phyloP scores from a whole-genome alignment of 805 yeast genomes.

The Lachancea fermentati region DNA sequence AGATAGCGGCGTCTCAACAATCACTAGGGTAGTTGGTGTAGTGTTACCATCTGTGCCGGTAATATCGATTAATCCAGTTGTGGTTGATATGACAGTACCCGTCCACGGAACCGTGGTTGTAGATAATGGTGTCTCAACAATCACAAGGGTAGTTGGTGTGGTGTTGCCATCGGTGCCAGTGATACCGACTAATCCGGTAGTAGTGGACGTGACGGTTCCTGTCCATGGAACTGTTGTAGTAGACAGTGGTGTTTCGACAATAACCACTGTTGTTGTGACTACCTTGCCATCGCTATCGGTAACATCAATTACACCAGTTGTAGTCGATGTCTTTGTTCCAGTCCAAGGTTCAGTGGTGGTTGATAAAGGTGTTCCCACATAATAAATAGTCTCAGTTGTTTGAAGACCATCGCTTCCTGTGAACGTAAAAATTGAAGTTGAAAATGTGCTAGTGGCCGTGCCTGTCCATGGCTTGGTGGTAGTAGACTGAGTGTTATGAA shows the following conservation, averaged over 20 bases:
- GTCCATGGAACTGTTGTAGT: conserved; percentile 7
- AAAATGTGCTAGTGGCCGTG: conserved; percentile 6
- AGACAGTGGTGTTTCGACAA: conserved; percentile 14
- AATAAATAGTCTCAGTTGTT: conserved; percentile 13
- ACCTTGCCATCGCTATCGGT: conserved; percentile 11
- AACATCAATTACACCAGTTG: not conserved
- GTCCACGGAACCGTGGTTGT: conserved; percentile 7
- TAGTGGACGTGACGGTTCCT: conserved; percentile 8
- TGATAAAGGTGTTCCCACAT: conserved; percentile 10
- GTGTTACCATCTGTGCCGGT: conserved; percentile 5
- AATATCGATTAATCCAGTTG: conserved; percentile 6
- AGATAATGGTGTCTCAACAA: conserved; percentile 8
- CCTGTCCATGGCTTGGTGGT: conserved; percentile 3
- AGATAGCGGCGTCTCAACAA: not conserved
- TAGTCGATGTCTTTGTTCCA: conserved; percentile 1
- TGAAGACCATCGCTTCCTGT: conserved; percentile 10
- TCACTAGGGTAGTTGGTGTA: conserved; percentile 4
- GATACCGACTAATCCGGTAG: conserved; percentile 6
- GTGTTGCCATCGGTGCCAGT: conserved; percentile 5
- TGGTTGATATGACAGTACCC: conserved; percentile 7
- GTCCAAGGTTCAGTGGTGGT: not conserved
- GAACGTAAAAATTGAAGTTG: conserved; percentile 7
- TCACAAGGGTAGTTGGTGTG: conserved; percentile 5
- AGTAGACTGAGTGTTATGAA: not conserved
- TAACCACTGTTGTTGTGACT: conserved; percentile 11